Evolutionary conservation across 2,329 filamentous ascomycete genomes (phyloP).

Genomic region (Diaporthe batatas): DNA sequence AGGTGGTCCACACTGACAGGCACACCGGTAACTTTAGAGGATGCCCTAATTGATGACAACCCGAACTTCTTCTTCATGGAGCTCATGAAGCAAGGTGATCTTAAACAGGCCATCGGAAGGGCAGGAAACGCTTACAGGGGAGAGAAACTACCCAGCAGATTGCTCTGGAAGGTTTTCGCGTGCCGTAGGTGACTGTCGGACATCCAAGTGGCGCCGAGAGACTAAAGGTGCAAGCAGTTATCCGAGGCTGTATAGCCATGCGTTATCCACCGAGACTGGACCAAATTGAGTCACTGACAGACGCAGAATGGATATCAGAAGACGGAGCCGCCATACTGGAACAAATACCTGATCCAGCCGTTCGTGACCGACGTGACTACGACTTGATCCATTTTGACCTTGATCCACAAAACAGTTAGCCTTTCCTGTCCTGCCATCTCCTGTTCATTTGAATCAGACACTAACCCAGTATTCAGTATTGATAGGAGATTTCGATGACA

Average conservation of each 20-base stretch:
- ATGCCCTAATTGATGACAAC: not conserved
- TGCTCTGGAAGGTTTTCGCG: slow-evolving; percentile 11
- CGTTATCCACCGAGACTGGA: not conserved
- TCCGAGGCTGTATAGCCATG: slow-evolving; percentile 4
- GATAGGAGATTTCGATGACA: not conserved
- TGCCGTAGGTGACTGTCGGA: not conserved
- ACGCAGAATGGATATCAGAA: not conserved
- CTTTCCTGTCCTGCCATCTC: too few relatives aligned
- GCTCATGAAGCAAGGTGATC: slow-evolving; percentile 7
- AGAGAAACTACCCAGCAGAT: not conserved
- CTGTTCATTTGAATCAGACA: too few relatives aligned
- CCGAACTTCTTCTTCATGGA: slow-evolving; percentile 7
- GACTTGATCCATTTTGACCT: slow-evolving; percentile 27
- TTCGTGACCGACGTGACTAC: not conserved
- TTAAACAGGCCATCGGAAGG: not conserved
- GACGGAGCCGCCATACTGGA: not conserved
- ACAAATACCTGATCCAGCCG: not conserved
- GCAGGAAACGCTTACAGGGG: not conserved
- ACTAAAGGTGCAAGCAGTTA: not conserved
- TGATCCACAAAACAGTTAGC: slow-evolving; percentile 3
- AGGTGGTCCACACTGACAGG: not conserved
- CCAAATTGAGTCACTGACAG: not conserved
- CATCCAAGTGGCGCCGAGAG: fast-evolving
- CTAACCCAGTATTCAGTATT: not conserved
- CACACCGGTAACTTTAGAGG: not conserved